Conservation (phyloP, 805 yeast species). For the Groenewaldozyma salmanticensis region DNA sequence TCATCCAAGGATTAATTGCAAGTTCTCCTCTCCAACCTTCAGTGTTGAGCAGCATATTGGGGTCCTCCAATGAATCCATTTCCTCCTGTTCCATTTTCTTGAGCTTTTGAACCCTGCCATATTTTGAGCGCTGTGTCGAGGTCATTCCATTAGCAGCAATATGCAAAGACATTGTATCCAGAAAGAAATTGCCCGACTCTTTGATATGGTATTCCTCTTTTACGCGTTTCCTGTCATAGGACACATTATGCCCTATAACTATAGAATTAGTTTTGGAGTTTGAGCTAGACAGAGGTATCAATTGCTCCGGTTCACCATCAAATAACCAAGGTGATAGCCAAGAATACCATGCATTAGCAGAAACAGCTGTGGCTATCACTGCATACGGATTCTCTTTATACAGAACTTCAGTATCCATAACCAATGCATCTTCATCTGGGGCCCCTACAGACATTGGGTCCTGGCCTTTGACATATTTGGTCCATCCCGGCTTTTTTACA, state of each 20-base stretch:
- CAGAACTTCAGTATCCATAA: slow-evolving; percentile 84
- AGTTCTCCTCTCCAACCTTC: slow-evolving; percentile 10
- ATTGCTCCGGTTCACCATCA: slow-evolving; percentile 41
- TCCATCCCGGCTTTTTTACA: slow-evolving; percentile 69
- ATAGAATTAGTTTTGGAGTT: slow-evolving; percentile 38
- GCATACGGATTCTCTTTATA: slow-evolving; percentile 70
- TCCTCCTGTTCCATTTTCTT: slow-evolving; percentile 14
- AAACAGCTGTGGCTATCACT: slow-evolving; percentile 69
- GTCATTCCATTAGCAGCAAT: slow-evolving; percentile 87
- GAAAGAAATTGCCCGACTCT: slow-evolving; percentile 60
- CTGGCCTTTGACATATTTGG: slow-evolving; percentile 49
- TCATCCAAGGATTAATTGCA: slow-evolving; percentile 62
- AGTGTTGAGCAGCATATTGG: neutral
- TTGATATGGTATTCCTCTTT: slow-evolving; percentile 68
- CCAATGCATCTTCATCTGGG: slow-evolving; percentile 68
- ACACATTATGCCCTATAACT: slow-evolving; percentile 82
- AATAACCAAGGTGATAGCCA: slow-evolving; percentile 89
- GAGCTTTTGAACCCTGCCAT: slow-evolving; percentile 37
- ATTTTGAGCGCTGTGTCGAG: slow-evolving; percentile 76
- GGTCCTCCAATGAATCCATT: slow-evolving; percentile 9
- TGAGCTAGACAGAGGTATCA: slow-evolving; percentile 63
- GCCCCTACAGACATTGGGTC: slow-evolving; percentile 46
- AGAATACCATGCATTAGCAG: slow-evolving; percentile 76
- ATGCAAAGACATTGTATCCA: slow-evolving; percentile 92
- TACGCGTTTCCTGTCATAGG: slow-evolving; percentile 83